A percentile compares a stretch with the other conserved stretches of the same genome.
phyloP scores from a whole-genome alignment of 495 filamentous ascomycete genomes.

The Geoglossum glabrum region DNA sequence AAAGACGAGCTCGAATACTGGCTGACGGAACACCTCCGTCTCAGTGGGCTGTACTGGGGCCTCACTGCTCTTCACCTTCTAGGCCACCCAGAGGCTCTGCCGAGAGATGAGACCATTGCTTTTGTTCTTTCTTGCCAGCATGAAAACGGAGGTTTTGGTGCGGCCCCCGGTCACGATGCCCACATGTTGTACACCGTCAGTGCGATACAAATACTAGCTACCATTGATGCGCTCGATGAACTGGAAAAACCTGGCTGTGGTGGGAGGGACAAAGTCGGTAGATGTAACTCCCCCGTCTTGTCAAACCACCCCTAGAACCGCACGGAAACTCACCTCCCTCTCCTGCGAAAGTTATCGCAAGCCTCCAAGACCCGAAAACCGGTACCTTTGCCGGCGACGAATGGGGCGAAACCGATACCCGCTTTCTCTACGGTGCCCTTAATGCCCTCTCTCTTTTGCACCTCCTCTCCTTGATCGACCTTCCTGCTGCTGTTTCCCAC shows the following conservation, averaged over 20 bases:
- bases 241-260: conserved; percentile 43
- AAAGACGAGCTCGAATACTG: conserved; percentile 93
- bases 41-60: conserved; percentile 95
- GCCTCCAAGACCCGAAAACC: conserved; percentile 55
- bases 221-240: conserved; percentile 63
- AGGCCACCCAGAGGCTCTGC: conserved; percentile 55
- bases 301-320: not conserved
- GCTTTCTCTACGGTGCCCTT: conserved; percentile 77
- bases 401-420: conserved; percentile 90
- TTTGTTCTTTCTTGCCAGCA: conserved; percentile 86
- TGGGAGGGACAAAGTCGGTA: conserved; percentile 48
- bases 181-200: conserved; percentile 91
- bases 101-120: conserved; percentile 61
- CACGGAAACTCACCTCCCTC: conserved; percentile 10
- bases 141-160: conserved; percentile 75
- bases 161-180: conserved; percentile 82
- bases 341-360: conserved; percentile 43
- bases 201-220: conserved; percentile 76
- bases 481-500: conserved; percentile 57
- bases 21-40: conserved; percentile 84
- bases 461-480: conserved; percentile 48
- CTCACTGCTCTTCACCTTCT: conserved; percentile 75
- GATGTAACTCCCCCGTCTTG: conserved; percentile 33
- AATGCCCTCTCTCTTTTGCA: conserved; percentile 69
- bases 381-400: conserved; percentile 85